A percentile compares a stretch with the other conserved stretches of the same genome.
phyloP scores from a whole-genome alignment of 2,329 filamentous ascomycete species.

The Aspergillus sp. region DNA sequence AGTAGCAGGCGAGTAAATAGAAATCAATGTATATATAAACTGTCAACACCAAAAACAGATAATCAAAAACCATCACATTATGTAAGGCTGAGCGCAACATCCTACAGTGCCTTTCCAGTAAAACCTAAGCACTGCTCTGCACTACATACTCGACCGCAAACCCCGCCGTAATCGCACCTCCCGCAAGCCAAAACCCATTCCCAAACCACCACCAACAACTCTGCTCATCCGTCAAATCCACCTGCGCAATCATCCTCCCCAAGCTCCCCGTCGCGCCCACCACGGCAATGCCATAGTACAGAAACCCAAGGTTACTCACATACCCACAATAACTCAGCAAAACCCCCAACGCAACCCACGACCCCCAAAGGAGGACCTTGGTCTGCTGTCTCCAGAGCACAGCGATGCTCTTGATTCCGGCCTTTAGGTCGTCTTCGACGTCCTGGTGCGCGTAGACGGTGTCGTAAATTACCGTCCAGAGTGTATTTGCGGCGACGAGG shows the following conservation, averaged over 20 bases:
- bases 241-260: neutral
- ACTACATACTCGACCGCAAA: neutral
- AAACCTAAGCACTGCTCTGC: neutral
- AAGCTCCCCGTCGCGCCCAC: neutral
- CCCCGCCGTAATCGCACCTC: neutral
- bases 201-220: neutral
- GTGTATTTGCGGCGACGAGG: neutral
- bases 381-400: constrained; percentile 18
- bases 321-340: neutral
- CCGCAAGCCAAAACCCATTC: neutral
- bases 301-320: neutral
- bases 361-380: constrained; percentile 3
- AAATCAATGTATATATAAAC: no score
- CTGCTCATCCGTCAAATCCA: neutral
- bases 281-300: neutral
- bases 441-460: constrained; percentile 45
- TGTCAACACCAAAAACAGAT: no score
- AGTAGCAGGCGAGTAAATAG: no score
- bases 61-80: no score
- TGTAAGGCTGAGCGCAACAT: no score
- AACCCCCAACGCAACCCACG: neutral
- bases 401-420: constrained; percentile 41
- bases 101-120: no score
- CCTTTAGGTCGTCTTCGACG: constrained; percentile 40
- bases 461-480: constrained; percentile 37